These are phyloP conservation scores for Trichoderma sp. DNA, from an alignment of 2,329 filamentous ascomycete genomes.

Conservation along the genomic window DNA sequence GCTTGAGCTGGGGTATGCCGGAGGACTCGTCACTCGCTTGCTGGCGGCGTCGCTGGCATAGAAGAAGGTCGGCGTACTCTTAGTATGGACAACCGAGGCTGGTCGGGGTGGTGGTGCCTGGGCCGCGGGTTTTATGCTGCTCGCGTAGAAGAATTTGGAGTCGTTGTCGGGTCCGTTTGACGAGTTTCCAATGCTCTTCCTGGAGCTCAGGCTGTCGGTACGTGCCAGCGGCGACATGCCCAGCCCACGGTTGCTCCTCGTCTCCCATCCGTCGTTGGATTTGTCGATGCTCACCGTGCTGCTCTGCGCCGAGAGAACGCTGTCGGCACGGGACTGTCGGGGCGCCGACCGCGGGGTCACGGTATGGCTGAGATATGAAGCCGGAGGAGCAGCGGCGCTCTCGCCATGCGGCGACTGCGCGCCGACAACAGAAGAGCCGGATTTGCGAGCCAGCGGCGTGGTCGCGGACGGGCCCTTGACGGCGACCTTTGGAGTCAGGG, in stretches of 20 bases:
- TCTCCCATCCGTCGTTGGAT: constrained; percentile 43
- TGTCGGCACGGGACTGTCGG: constrained; percentile 69
- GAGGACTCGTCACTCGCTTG: constrained; percentile 35
- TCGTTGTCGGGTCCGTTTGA: constrained; percentile 30
- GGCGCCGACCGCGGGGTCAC: constrained; percentile 76
- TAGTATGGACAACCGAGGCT: constrained; percentile 43
- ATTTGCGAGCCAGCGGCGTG: constrained; percentile 43
- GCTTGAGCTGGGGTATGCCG: constrained; percentile 30
- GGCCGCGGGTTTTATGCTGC: constrained; percentile 59
- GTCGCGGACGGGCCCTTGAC: constrained; percentile 39
- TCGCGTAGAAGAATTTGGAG: constrained; percentile 87
- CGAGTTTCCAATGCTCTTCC: constrained; percentile 25
- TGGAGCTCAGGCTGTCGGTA: constrained; percentile 12
- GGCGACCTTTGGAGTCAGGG: constrained; percentile 56
- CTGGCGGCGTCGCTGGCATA: constrained; percentile 52
- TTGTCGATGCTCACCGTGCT: constrained; percentile 53
- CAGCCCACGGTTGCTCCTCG: constrained; percentile 28
- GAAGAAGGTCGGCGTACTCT: constrained; percentile 49
- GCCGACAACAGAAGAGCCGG: constrained; percentile 25
- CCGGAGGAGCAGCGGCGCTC: constrained; percentile 51
- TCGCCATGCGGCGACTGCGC: constrained; percentile 36
- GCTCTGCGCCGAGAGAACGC: constrained; percentile 62
- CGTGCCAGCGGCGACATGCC: constrained; percentile 33
- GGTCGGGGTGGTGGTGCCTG: constrained; percentile 38
- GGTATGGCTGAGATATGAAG: constrained; percentile 61